A percentile compares a stretch with the other conserved stretches of the same genome.
Conservation (phyloP, 257 asterid species). For the Fraxinus anomala region DNA sequence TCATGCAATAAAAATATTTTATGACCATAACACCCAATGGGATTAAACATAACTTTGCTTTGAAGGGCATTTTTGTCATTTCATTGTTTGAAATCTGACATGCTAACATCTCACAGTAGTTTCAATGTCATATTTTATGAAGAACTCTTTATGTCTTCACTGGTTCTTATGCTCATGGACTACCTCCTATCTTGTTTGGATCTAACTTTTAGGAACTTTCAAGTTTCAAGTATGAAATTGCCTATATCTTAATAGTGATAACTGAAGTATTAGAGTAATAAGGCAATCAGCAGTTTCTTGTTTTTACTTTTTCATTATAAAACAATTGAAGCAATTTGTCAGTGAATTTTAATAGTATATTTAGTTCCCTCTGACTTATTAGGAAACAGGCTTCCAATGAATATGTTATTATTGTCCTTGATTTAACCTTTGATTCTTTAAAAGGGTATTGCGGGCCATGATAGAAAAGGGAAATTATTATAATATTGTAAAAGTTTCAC, state of each 20-base stretch:
- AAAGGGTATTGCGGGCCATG: too few species aligned
- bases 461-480: not conserved
- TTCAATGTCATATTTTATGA: conserved; percentile 25
- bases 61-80: conserved; percentile 38
- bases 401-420: conserved; percentile 3
- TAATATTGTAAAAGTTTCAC: not conserved
- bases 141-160: conserved; percentile 25
- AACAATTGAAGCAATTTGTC: conserved; percentile 3
- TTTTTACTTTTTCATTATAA: conserved; percentile 5
- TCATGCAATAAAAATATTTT: conserved; percentile 17
- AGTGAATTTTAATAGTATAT: not conserved
- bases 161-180: conserved; percentile 31
- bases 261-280: conserved; percentile 11
- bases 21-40: too few species aligned
- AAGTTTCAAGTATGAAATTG: conserved; percentile 21
- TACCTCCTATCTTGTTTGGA: conserved; percentile 33
- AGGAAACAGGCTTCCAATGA: not conserved
- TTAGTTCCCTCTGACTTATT: not conserved
- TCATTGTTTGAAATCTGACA: conserved; percentile 30
- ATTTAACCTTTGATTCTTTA: too few species aligned
- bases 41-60: conserved; percentile 28
- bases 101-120: conserved; percentile 44
- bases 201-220: conserved; percentile 28
- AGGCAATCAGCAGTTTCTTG: conserved; percentile 6
- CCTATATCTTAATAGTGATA: conserved; percentile 14